phyloP scores from a whole-genome alignment of 768 basidiomycete species.

The Strobilomyces echinocephalus region DNA sequence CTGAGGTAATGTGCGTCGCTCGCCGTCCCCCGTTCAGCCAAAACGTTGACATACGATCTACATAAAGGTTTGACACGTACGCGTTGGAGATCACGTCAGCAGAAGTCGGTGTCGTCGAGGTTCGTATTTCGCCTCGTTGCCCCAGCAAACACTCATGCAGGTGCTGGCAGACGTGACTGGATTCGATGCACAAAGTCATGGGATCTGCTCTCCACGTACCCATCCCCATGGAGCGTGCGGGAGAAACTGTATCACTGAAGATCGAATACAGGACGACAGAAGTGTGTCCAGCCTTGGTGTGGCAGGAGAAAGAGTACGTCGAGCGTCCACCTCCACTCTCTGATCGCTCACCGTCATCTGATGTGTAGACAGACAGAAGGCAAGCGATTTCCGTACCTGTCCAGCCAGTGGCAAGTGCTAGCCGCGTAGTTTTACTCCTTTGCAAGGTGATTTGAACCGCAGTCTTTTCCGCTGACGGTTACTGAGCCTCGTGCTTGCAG shows the following conservation, averaged over 20 bases:
- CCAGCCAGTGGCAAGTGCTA: constrained; percentile 94
- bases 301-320: constrained; percentile 54
- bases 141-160: no score
- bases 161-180: no score
- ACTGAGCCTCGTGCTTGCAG: constrained; percentile 33
- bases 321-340: neutral
- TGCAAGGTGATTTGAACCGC: constrained; percentile 52
- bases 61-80: no score
- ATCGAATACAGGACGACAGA: constrained; percentile 69
- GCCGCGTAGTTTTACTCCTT: constrained; percentile 71
- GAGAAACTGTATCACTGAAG: constrained; percentile 41
- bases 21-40: no score
- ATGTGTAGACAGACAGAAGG: no score
- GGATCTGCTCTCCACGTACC: constrained; percentile 69
- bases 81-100: no score
- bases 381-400: no score
- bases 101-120: no score
- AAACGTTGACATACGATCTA: no score
- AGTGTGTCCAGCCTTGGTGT: neutral
- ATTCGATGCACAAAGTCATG: constrained; percentile 61
- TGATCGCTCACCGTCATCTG: no score
- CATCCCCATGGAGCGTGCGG: constrained; percentile 37
- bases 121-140: no score
- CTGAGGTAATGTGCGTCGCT: no score
- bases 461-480: neutral